Conservation (phyloP, 2,329 filamentous ascomycete genomes). For the Myriosclerotinia duriaeana region DNA sequence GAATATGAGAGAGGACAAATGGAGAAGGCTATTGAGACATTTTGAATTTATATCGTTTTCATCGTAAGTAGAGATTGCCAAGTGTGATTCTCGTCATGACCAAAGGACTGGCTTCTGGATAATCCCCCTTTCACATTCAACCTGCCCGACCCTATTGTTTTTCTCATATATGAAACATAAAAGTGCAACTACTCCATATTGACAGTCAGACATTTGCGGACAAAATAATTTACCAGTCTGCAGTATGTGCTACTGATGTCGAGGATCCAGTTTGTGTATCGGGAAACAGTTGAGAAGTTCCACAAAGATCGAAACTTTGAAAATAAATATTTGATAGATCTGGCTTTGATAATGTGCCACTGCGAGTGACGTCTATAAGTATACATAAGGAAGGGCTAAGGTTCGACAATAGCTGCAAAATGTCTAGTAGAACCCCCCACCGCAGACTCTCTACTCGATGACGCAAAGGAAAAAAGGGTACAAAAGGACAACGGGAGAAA, state of each 20-base stretch:
- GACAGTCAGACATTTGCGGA: neutral
- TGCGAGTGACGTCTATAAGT: neutral
- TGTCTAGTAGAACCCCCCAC: neutral
- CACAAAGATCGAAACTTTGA: neutral
- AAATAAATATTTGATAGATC: neutral
- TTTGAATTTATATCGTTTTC: neutral
- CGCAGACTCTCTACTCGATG: neutral
- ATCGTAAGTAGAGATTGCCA: neutral
- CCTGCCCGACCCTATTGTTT: neutral
- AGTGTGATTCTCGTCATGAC: neutral
- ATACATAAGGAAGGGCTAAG: neutral
- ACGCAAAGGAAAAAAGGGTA: neutral
- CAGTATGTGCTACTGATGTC: neutral
- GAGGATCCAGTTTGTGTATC: neutral
- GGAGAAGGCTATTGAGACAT: neutral
- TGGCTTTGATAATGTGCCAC: neutral
- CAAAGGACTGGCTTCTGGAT: neutral
- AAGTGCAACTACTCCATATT: neutral
- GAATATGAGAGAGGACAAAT: neutral
- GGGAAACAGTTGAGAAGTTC: neutral
- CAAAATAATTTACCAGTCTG: neutral
- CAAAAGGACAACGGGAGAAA: neutral
- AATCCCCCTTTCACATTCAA: neutral
- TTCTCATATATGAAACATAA: slow-evolving; percentile 3
- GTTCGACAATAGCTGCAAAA: neutral